phyloP scores from a whole-genome alignment of 352 stramenopile species.

The Pythium phragmitis region DNA sequence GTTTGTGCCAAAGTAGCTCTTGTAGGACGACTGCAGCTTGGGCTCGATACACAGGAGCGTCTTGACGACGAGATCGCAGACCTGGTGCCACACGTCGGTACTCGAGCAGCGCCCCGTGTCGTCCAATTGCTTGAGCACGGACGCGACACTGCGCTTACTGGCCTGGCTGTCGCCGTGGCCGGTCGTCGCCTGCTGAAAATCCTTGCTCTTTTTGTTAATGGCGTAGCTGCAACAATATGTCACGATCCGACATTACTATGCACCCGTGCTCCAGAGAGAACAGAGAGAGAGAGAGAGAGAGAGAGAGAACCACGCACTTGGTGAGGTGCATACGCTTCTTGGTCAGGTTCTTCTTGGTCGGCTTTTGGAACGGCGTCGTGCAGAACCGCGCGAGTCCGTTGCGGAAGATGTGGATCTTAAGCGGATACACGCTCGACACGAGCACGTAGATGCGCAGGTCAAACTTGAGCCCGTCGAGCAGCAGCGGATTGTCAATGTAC shows the following conservation, averaged over 20 bases:
- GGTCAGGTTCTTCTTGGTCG: conserved; percentile 35
- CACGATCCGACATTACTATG: neutral
- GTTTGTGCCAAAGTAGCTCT: conserved; percentile 39
- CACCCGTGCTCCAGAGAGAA: neutral
- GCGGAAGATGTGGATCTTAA: conserved; percentile 83
- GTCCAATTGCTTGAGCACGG: conserved; percentile 36
- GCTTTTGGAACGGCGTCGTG: conserved; percentile 42
- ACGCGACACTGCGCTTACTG: conserved; percentile 40
- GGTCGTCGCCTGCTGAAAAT: conserved; percentile 32
- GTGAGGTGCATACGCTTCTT: conserved; percentile 52
- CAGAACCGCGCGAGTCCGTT: conserved; percentile 88
- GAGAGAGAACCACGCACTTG: conserved; percentile 27
- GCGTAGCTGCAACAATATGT: conserved; percentile 32
- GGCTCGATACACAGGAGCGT: conserved; percentile 43
- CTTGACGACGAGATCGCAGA: conserved; percentile 45
- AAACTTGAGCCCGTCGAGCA: conserved; percentile 94
- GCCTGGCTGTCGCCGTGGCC: conserved; percentile 25
- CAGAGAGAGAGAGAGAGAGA: neutral
- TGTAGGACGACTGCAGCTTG: conserved; percentile 41
- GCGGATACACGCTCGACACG: conserved; percentile 51
- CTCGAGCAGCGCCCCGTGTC: conserved; percentile 26
- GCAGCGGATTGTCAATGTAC: conserved; percentile 91
- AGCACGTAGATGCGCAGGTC: conserved; percentile 90
- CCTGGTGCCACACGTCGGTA: conserved; percentile 33
- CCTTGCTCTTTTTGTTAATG: conserved; percentile 46